These are phyloP conservation scores for Phenoliferia sp. DNA, from an alignment of 1,284 basidiomycete species.

Conservation along the genomic window DNA sequence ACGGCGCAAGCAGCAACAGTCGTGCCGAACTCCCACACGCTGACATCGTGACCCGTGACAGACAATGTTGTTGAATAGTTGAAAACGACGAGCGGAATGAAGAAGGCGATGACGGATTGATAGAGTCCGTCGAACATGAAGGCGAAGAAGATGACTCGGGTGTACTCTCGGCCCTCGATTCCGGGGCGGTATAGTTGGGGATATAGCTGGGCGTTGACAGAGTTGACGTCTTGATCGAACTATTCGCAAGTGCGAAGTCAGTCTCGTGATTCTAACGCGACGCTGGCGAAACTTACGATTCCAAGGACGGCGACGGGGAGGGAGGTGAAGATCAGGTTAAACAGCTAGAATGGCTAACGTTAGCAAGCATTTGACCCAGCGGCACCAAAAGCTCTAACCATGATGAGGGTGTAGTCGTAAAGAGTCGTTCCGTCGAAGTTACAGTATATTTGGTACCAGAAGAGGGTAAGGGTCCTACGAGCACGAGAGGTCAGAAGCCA, in stretches of 20 bases:
- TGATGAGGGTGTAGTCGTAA: conserved; percentile 90
- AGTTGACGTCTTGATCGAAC: conserved; percentile 94
- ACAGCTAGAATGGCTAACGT: conserved; percentile 47
- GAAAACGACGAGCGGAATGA: conserved; percentile 77
- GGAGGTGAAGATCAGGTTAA: conserved; percentile 90
- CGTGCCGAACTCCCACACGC: conserved; percentile 82
- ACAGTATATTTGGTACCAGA: conserved; percentile 90
- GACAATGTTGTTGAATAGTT: conserved; percentile 43
- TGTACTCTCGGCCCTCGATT: conserved; percentile 88
- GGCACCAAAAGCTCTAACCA: conserved; percentile 39
- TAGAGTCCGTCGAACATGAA: conserved; percentile 94
- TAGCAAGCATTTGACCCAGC: background rate
- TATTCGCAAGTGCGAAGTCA: conserved; percentile 48
- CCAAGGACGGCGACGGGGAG: conserved; percentile 86
- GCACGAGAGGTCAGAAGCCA: background rate
- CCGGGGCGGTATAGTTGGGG: conserved; percentile 91
- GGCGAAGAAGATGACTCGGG: conserved; percentile 82
- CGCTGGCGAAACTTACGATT: conserved; percentile 23
- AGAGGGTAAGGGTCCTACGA: conserved; percentile 79
- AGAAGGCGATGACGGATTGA: conserved; percentile 85
- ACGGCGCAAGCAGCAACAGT: conserved; percentile 83
- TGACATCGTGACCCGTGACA: conserved; percentile 31
- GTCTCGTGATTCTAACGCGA: no score
- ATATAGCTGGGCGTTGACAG: conserved; percentile 80
- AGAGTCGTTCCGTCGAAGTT: conserved; percentile 89